phyloP scores from a whole-genome alignment of 2,329 filamentous ascomycete genomes.

The Bertia moriformis region DNA sequence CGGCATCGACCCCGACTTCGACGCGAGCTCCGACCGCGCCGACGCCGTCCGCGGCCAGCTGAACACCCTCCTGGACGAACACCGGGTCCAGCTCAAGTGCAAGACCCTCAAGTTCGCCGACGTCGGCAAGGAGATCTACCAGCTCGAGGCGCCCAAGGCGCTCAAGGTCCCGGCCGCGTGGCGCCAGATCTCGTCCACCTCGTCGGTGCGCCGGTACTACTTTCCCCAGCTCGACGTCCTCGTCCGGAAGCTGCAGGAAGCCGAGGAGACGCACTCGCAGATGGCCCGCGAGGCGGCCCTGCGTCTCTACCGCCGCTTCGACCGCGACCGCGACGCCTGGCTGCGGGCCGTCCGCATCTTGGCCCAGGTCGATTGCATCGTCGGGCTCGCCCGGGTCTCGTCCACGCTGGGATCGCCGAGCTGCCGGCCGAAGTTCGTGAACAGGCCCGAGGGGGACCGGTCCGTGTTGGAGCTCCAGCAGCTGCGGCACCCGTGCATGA shows the following conservation, averaged over 20 bases:
- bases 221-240: constrained; percentile 68
- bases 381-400: constrained; percentile 83
- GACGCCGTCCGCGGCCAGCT: constrained; percentile 63
- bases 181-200: constrained; percentile 93
- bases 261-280: constrained; percentile 83
- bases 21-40: constrained; percentile 65
- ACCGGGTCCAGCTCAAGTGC: constrained; percentile 61
- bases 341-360: constrained; percentile 78
- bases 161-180: constrained; percentile 76
- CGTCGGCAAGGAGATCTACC: constrained; percentile 92
- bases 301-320: constrained; percentile 76
- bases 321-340: constrained; percentile 75
- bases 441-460: constrained; percentile 68
- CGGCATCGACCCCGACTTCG: constrained; percentile 85
- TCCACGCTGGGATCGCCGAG: constrained; percentile 69
- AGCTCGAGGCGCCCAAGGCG: constrained; percentile 76
- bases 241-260: constrained; percentile 79
- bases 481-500: constrained; percentile 86
- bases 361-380: constrained; percentile 84
- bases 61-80: constrained; percentile 53
- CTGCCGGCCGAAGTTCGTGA: constrained; percentile 73
- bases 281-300: constrained; percentile 74
- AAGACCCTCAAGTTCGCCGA: constrained; percentile 63
- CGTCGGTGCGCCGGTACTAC: constrained; percentile 84
- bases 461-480: constrained; percentile 82